Base-by-base conservation (phyloP, 1,284 basidiomycete species). In the Sporisorium reilianum region DNA sequence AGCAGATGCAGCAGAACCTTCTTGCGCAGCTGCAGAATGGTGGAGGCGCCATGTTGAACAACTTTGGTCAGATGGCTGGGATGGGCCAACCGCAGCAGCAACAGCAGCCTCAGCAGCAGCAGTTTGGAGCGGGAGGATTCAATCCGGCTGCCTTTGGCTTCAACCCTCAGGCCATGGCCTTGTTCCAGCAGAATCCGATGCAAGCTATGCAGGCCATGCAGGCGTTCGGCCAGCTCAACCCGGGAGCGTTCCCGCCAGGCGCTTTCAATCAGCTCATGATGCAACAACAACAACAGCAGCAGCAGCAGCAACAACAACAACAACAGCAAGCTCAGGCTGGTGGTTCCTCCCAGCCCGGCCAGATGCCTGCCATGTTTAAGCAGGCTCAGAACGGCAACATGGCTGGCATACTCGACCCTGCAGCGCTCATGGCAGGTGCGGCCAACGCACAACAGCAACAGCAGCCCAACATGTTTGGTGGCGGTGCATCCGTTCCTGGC, bases 121-220 rank as follows among this genome's bases (percentile, higher is more conserved):
- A 61, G 42, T 70, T 70, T 28, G 57, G 61, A 16, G 48, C 48
- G 2, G 58, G 48, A 14, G 67, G 65, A 25, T 52, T 70, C 60
- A 67, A 71, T 11, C 66, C 66, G 8, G 67, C 67, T 26, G 67
- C 60, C 4, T 63, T 75, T 20, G 72, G 63, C 23, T 40, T 70
- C 46, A 75, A 67, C 25, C 72, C 72, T 7, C 72, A 75, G 48
- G 40, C 60, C 26, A 71, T 75, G 63, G 67, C 67, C 1, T 25
- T 70, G 36, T 67, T 75, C 23, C 63, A 66, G 53, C 72, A 75
- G 60, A 70, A 69, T 23, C 67, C 72, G 8, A 65, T 75, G 72
- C 72, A 75, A 36, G 71, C 71, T 4, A 69, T 75, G 66, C 66
- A 75, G 50, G 72, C 67, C 12, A 75, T 75, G 72, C 67, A 75